Conservation (phyloP, 2,329 filamentous ascomycete genomes). For the Aspergillus fumigatiaffinis region DNA sequence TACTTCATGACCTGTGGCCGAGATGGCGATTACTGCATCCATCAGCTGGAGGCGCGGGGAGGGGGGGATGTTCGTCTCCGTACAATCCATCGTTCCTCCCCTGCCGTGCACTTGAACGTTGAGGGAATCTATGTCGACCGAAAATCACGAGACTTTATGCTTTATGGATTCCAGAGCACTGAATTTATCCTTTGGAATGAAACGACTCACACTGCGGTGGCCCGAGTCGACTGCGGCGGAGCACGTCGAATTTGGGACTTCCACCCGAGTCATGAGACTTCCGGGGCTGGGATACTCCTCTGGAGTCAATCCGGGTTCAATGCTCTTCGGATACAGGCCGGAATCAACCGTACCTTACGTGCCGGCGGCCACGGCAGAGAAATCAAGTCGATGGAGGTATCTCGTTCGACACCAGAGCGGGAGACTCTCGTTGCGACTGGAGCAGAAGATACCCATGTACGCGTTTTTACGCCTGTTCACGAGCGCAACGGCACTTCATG, state of each 20-base stretch:
- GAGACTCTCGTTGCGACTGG: slow-evolving; percentile 58
- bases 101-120: slow-evolving; percentile 71
- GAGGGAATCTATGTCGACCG: slow-evolving; percentile 64
- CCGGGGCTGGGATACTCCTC: slow-evolving; percentile 54
- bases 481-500: slow-evolving; percentile 12
- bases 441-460: slow-evolving; percentile 69
- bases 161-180: slow-evolving; percentile 78
- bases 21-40: slow-evolving; percentile 72
- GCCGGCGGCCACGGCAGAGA: slow-evolving; percentile 80
- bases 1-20: slow-evolving; percentile 67
- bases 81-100: slow-evolving; percentile 63
- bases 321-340: slow-evolving; percentile 36
- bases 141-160: slow-evolving; percentile 54
- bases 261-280: slow-evolving; percentile 20
- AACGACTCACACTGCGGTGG: slow-evolving; percentile 63
- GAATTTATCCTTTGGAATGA: slow-evolving; percentile 81
- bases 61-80: slow-evolving; percentile 32
- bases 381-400: slow-evolving; percentile 62
- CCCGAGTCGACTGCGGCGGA: slow-evolving; percentile 76
- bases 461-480: slow-evolving; percentile 52
- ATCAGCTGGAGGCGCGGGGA: slow-evolving; percentile 29
- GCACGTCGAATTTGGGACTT: slow-evolving; percentile 74
- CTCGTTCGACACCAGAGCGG: slow-evolving; percentile 17
- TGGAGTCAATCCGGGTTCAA: slow-evolving; percentile 70
- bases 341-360: slow-evolving; percentile 53